Evolutionary conservation across 2,329 filamentous ascomycete species (phyloP), one percentile per base, ranked within the genome.

Genomic region (Epichloe amarillans): DNA sequence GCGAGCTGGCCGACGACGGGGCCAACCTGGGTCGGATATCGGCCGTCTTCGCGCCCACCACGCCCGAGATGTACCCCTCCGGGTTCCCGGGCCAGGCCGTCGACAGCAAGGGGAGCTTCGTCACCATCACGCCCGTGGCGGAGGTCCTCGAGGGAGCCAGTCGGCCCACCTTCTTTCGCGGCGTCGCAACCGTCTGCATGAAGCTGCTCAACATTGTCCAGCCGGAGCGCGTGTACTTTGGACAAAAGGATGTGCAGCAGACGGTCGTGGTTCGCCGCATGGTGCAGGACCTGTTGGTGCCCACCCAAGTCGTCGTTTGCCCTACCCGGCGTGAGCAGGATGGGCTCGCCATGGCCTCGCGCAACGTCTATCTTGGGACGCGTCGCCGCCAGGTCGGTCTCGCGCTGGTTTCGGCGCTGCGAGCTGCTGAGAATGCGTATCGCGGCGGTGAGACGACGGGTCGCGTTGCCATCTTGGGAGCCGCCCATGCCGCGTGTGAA

Each of bases 241-340:
- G 93, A 4, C 93, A 97, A 67, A 98, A 98, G 70, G 93, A 98
- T 66, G 82, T 96, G 19, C 93, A 98, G 72, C 93, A 98, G 69
- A 95, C 89, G 0, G 86, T 95, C 17, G 79, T 98, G 11, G 86
- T 98, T 61, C 83, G 80, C 61, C 81, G 86, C 43, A 82, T 98
- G 79, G 86, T 96, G 35, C 76, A 81, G 57, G 93, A 98, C 66
- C 90, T 98, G 57, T 81, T 89, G 64, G 67, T 97, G 40, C 80
- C 86, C 39, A 85, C 81, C 3, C 72, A 86, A 21, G 80, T 97
- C 8, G 75, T 83, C 35, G 76, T 97, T 50, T 80, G 83, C 5
- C 73, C 80, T 0, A 98, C 93, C 0, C 73, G 80, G 52, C 77
- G 93, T 47, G 90, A 94, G 54, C 50, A 62, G 2, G 89, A 95